These are phyloP conservation scores for Leucosporidium scottii DNA, from an alignment of 768 basidiomycete species.

Conservation along the genomic window DNA sequence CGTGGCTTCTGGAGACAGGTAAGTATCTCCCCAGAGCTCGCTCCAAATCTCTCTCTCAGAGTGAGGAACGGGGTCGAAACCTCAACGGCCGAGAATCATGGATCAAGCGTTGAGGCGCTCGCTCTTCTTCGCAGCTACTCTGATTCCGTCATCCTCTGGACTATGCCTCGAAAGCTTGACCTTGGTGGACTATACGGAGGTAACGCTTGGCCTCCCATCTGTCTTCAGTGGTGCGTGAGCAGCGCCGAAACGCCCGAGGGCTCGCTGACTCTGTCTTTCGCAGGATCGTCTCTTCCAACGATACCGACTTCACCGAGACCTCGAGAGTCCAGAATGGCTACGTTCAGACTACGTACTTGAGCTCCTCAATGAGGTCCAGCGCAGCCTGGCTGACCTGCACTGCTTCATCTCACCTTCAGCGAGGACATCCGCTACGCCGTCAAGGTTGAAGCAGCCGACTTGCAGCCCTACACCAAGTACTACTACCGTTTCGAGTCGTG, in stretches of 20 bases:
- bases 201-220: slow-evolving; percentile 13
- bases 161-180: slow-evolving; percentile 16
- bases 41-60: no score
- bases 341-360: slow-evolving; percentile 1
- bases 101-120: no score
- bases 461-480: slow-evolving; percentile 53
- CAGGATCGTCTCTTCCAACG: slow-evolving; percentile 4
- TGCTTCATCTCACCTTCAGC: slow-evolving; percentile 39
- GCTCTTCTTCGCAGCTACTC: background rate
- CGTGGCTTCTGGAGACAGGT: slow-evolving; percentile 4
- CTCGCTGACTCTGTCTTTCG: no score
- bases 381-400: background rate
- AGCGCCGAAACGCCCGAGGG: background rate
- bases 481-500: slow-evolving; percentile 53
- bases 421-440: slow-evolving; percentile 58
- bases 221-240: background rate
- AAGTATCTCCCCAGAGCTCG: no score
- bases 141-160: slow-evolving; percentile 16
- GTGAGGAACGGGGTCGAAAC: no score
- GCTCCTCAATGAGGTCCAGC: background rate
- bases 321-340: background rate
- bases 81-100: no score
- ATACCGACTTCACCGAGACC: background rate
- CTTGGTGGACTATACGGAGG: slow-evolving; percentile 7
- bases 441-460: slow-evolving; percentile 52